Percentiles rank a stretch among this genome's conserved stretches.
Evolutionary conservation across 1,284 basidiomycete genomes (phyloP).

Genomic region (Austroboletus niveus): DNA sequence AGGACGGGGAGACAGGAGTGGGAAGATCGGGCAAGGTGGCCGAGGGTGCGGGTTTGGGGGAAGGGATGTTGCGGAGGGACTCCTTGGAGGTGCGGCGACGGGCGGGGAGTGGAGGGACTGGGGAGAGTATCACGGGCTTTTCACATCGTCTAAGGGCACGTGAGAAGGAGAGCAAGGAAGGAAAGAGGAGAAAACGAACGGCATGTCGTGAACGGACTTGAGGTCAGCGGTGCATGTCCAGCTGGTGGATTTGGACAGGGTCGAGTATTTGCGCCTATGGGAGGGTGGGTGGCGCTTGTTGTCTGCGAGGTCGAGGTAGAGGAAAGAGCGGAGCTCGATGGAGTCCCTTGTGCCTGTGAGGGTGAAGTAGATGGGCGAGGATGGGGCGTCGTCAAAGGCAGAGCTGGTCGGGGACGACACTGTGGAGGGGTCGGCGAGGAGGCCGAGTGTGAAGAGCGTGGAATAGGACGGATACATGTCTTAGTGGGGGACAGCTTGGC

Average conservation of each 20-base stretch:
- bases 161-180: neutral
- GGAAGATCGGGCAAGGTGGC: conserved; percentile 37
- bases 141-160: conserved; percentile 17
- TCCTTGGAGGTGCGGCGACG: conserved; percentile 42
- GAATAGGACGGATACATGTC: conserved; percentile 27
- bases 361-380: conserved; percentile 46
- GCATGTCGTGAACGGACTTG: no score
- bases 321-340: conserved; percentile 49
- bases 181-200: conserved; percentile 5
- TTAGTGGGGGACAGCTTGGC: neutral
- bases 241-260: conserved; percentile 29
- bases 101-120: neutral
- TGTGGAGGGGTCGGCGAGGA: conserved; percentile 20
- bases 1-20: neutral
- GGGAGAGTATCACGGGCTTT: neutral
- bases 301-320: conserved; percentile 62
- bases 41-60: conserved; percentile 60
- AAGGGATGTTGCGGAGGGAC: conserved; percentile 51
- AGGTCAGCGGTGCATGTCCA: conserved; percentile 25
- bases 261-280: conserved; percentile 39
- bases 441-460: conserved; percentile 28
- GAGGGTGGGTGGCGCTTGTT: conserved; percentile 44
- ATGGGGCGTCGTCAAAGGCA: neutral
- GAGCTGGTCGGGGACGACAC: neutral
- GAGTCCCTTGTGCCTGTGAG: conserved; percentile 38